Percentiles rank a stretch among this genome's conserved stretches.
These are phyloP conservation scores for Pseudotsuga menziesii DNA, from an alignment of 75 land plant genomes.

Conservation along the genomic window DNA sequence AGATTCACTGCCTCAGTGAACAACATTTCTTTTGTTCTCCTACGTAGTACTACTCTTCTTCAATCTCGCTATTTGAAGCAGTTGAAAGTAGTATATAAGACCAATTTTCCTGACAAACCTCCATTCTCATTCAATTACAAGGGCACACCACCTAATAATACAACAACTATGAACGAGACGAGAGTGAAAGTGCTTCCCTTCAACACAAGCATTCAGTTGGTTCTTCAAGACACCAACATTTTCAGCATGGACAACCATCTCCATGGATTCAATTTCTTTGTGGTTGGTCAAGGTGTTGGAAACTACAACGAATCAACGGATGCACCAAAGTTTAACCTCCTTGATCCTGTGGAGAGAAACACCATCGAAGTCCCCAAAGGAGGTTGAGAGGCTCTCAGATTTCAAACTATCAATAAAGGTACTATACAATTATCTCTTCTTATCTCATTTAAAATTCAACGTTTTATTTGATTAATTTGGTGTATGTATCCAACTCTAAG, in stretches of 20 bases:
- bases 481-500: no score
- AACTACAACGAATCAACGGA: constrained; percentile 35
- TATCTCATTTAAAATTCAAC: no score
- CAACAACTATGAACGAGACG: constrained; percentile 14
- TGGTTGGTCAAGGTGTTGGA: constrained; percentile 42
- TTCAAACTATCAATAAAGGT: constrained; percentile 57
- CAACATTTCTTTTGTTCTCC: constrained; percentile 47
- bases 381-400: constrained; percentile 58
- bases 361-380: constrained; percentile 41
- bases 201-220: constrained; percentile 26
- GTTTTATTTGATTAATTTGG: no score
- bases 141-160: constrained; percentile 23
- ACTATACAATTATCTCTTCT: no score
- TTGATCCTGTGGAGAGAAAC: constrained; percentile 47
- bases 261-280: constrained; percentile 34
- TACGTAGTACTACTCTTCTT: constrained; percentile 30
- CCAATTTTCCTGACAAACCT: constrained; percentile 27
- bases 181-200: constrained; percentile 14
- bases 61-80: constrained; percentile 26
- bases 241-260: constrained; percentile 33
- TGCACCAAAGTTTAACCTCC: constrained; percentile 43
- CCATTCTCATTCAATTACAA: constrained; percentile 27
- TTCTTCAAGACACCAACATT: constrained; percentile 31
- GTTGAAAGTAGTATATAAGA: constrained; percentile 19
- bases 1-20: constrained; percentile 45